Evolutionary conservation across 2,329 filamentous ascomycete genomes (phyloP), one percentile per base, ranked within the genome.

Genomic region (Trichoderma sp.): DNA sequence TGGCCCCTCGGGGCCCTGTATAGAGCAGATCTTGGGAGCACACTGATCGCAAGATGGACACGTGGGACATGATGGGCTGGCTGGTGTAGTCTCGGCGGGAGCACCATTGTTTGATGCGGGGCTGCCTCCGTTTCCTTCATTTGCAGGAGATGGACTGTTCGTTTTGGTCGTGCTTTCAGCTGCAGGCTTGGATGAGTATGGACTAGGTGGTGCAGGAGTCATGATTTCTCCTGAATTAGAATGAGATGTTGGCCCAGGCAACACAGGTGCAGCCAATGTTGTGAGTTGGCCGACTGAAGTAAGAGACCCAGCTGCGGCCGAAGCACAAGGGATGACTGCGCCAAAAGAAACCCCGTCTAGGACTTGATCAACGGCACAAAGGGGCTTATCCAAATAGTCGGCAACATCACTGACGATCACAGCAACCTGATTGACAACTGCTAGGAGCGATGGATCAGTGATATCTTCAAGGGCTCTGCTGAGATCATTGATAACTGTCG

Each of bases 401-500:
- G 76, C 73, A 12, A 74, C 74, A 5, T 71, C 70, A 20, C 73
- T 73, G 32, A 76, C 73, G 30, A 77, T 72, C 13, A 63, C 64
- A 2, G 73, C 73, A 64, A 77, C 62, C 53, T 77, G 73, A n/a
- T 76, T 74, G 50, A 78, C 53, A 9, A 76, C 69, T 6, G 43
- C 72, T 12, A 74, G 69, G 20, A 77, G 59, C 6, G 73, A 66
- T 6, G 72, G 72, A 28, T 65, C 71, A 26, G 70, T 23, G 6
- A 72, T 26, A 12, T 71, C 53, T 7, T 55, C 39, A 17, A 70
- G 64, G 9, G 68, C 57, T 17, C 64, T 72, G 39, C 73, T 68
- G 9, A 78, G 73, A 30, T 74, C 70, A 17, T 74, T 75, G 43
- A 78, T 74, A 57, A 78, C 68, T 2, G 68, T 36, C 30, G 71